phyloP scores from a whole-genome alignment of 805 yeast genomes.

The Lipomyces starkeyi region DNA sequence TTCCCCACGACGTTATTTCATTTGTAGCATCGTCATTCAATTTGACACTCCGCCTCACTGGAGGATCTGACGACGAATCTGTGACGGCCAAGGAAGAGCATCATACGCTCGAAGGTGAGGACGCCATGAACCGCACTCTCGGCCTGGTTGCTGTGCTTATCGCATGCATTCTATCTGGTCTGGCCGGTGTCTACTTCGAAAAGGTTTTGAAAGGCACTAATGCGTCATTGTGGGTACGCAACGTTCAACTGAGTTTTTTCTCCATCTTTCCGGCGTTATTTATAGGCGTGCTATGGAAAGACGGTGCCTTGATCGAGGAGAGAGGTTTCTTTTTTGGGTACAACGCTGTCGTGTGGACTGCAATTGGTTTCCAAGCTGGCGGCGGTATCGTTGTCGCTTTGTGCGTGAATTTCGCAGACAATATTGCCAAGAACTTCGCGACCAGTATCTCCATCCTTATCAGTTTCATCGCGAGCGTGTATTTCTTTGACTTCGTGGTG shows the following conservation, averaged over 20 bases:
- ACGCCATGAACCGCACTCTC: slow-evolving; percentile 41
- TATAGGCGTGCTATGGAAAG: slow-evolving; percentile 48
- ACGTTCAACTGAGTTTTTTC: slow-evolving; percentile 50
- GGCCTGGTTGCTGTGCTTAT: slow-evolving; percentile 49
- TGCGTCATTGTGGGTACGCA: slow-evolving; percentile 49
- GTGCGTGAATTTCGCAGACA: slow-evolving; percentile 53
- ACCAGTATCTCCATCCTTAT: slow-evolving; percentile 50
- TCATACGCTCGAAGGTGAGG: slow-evolving; percentile 27
- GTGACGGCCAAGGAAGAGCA: slow-evolving; percentile 17
- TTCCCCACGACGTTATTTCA: slow-evolving; percentile 44
- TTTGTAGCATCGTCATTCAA: slow-evolving; percentile 29
- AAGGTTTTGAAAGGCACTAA: slow-evolving; percentile 50
- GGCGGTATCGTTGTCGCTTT: slow-evolving; percentile 53
- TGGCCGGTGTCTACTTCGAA: slow-evolving; percentile 53
- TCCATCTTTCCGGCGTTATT: slow-evolving; percentile 51
- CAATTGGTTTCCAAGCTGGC: slow-evolving; percentile 49
- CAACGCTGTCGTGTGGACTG: slow-evolving; percentile 49
- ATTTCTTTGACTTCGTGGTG: slow-evolving; percentile 48
- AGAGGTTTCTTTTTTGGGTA: slow-evolving; percentile 51
- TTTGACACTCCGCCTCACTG: slow-evolving; percentile 18
- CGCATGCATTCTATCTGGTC: slow-evolving; percentile 50
- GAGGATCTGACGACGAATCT: slow-evolving; percentile 23
- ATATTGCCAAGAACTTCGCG: slow-evolving; percentile 52
- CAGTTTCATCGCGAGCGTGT: slow-evolving; percentile 49
- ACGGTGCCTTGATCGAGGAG: slow-evolving; percentile 47